phyloP scores from a whole-genome alignment of 2,329 filamentous ascomycete genomes.

The Blumeria hordei region DNA sequence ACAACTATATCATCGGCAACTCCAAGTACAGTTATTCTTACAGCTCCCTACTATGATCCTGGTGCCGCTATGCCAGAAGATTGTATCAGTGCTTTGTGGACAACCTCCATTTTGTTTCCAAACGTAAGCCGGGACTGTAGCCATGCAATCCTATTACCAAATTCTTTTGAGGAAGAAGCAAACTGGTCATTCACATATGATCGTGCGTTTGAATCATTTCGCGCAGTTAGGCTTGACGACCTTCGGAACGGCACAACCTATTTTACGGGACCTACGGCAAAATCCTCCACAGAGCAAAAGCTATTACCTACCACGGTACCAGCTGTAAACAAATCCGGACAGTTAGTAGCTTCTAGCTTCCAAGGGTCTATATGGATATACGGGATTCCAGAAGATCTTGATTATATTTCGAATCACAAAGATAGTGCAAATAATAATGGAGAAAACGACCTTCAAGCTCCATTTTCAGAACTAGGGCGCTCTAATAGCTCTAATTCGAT shows the following conservation, averaged over 20 bases:
- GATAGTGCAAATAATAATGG: conserved; percentile 13
- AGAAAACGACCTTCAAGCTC: conserved; percentile 11
- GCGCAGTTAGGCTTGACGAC: conserved; percentile 52
- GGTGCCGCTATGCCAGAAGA: conserved; percentile 40
- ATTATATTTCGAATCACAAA: conserved; percentile 27
- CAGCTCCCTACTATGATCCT: conserved; percentile 56
- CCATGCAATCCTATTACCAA: conserved; percentile 41
- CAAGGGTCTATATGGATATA: conserved; percentile 57
- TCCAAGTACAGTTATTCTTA: conserved; percentile 51
- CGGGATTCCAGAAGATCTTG: conserved; percentile 49
- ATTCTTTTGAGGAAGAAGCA: conserved; percentile 30
- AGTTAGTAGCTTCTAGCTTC: conserved; percentile 52
- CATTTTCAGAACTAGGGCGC: conserved; percentile 8
- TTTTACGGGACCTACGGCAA: conserved; percentile 45
- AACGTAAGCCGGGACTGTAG: conserved; percentile 60
- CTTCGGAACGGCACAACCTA: conserved; percentile 54
- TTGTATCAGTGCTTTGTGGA: conserved; percentile 55
- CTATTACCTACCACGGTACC: conserved; percentile 45
- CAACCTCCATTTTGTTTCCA: conserved; percentile 63
- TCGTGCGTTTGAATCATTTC: conserved; percentile 50
- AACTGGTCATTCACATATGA: conserved; percentile 62
- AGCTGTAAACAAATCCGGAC: conserved; percentile 41
- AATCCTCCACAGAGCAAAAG: conserved; percentile 26
- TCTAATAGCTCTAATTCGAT: conserved; percentile 14
- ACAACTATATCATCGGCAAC: conserved; percentile 41